Evolutionary conservation across 1,284 basidiomycete genomes (phyloP).

Genomic region (Irpex rosettiformis): DNA sequence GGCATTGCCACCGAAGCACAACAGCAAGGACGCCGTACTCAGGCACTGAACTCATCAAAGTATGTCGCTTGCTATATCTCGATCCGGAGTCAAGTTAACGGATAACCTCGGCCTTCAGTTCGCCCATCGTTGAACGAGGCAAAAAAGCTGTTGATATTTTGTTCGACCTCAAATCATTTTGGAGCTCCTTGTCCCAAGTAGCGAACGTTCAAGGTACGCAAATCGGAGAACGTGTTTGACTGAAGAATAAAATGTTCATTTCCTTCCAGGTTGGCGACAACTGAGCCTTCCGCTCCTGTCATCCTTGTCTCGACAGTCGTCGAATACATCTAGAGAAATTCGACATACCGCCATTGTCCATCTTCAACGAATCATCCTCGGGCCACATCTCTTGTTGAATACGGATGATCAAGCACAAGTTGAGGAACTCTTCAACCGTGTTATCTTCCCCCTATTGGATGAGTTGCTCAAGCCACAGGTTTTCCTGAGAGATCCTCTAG

Average conservation of each 20-base stretch:
- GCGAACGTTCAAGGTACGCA: slow-evolving; percentile 7
- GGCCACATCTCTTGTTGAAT: slow-evolving; percentile 66
- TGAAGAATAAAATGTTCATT: background rate
- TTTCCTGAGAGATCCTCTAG: slow-evolving; percentile 76
- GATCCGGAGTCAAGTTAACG: background rate
- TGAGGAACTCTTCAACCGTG: slow-evolving; percentile 83
- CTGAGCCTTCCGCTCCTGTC: slow-evolving; percentile 79
- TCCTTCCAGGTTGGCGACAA: slow-evolving; percentile 69
- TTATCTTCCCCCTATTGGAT: slow-evolving; percentile 91
- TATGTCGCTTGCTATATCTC: slow-evolving; percentile 23
- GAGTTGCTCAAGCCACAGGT: slow-evolving; percentile 88
- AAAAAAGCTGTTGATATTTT: slow-evolving; percentile 81
- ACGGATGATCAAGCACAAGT: slow-evolving; percentile 59
- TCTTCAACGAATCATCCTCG: slow-evolving; percentile 85
- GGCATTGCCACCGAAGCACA: slow-evolving; percentile 57
- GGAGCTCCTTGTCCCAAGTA: slow-evolving; percentile 55
- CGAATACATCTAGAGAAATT: slow-evolving; percentile 82
- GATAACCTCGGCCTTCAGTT: slow-evolving; percentile 41
- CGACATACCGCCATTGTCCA: slow-evolving; percentile 83
- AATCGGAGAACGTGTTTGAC: background rate
- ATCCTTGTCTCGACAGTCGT: slow-evolving; percentile 81
- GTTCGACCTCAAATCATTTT: slow-evolving; percentile 64
- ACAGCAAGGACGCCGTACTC: slow-evolving; percentile 50
- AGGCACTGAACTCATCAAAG: slow-evolving; percentile 52
- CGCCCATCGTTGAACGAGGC: slow-evolving; percentile 76